These are phyloP conservation scores for Pezicula rhizophila DNA, from an alignment of 2,329 filamentous ascomycete species.

Conservation along the genomic window DNA sequence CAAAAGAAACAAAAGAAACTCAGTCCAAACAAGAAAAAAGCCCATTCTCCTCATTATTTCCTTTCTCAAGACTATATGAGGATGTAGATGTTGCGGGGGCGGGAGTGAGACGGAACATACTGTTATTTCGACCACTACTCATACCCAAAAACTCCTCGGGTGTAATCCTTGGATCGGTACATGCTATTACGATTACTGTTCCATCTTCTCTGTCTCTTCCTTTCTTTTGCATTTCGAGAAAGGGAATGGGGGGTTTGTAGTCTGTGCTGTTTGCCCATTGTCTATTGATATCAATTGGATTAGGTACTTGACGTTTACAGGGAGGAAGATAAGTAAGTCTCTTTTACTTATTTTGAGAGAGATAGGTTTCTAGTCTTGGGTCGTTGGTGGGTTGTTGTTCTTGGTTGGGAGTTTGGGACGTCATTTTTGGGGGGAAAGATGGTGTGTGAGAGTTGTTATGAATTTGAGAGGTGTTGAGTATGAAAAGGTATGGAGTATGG, in stretches of 20 bases:
- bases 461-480: too few species aligned
- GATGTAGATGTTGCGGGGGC: too few species aligned
- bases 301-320: not conserved
- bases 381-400: not conserved
- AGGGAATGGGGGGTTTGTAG: slow-evolving; percentile 12
- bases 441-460: too few species aligned
- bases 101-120: not conserved
- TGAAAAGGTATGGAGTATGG: too few species aligned
- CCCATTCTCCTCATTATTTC: too few species aligned
- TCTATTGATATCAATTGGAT: slow-evolving; percentile 1
- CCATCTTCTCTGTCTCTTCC: slow-evolving; percentile 18
- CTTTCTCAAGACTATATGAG: too few species aligned
- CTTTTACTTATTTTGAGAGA: not conserved
- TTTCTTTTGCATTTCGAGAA: slow-evolving; percentile 18
- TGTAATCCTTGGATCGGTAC: slow-evolving; percentile 17
- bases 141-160: slow-evolving; percentile 19
- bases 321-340: not conserved
- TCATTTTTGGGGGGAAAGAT: too few species aligned
- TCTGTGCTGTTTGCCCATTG: slow-evolving; percentile 10
- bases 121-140: not conserved
- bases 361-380: not conserved
- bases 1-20: too few species aligned
- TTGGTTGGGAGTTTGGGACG: too few species aligned
- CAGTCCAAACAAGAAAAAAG: too few species aligned
- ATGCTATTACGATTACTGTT: slow-evolving; percentile 19